Evolutionary conservation across 1,139 yeast genomes (phyloP).

Genomic region (Scheffersomyces segobiensis): DNA sequence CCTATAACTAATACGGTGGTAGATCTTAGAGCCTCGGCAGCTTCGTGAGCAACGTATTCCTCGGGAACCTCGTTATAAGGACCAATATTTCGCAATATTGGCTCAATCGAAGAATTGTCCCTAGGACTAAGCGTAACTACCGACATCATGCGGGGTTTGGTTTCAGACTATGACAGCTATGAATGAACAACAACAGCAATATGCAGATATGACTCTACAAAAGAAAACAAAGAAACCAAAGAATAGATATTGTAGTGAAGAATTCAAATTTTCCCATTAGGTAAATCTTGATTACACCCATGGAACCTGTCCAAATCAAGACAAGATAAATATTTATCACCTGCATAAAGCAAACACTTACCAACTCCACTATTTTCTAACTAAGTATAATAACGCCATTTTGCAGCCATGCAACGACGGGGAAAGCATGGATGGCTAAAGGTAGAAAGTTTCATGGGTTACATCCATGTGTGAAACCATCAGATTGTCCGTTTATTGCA

Average conservation of each 20-base stretch:
- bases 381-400: background rate
- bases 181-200: background rate
- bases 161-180: conserved; percentile 1
- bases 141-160: background rate
- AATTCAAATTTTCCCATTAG: background rate
- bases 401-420: background rate
- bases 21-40: conserved; percentile 25
- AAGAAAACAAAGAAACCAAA: background rate
- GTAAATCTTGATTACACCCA: background rate
- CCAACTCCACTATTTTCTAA: background rate
- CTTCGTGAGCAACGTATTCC: conserved; percentile 29
- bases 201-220: background rate
- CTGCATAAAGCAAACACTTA: background rate
- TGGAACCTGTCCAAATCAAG: background rate
- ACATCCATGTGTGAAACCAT: background rate
- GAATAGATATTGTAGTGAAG: background rate
- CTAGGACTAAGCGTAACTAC: conserved; percentile 7
- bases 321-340: background rate
- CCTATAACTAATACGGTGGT: conserved; percentile 64
- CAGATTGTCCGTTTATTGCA: background rate
- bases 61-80: conserved; percentile 46
- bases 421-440: background rate
- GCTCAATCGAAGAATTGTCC: conserved; percentile 18
- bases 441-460: background rate
- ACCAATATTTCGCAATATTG: conserved; percentile 31